Evolutionary conservation across 352 stramenopile species (phyloP), one percentile per base, ranked within the genome.

Genomic region (Globisporangium orthogonon): DNA sequence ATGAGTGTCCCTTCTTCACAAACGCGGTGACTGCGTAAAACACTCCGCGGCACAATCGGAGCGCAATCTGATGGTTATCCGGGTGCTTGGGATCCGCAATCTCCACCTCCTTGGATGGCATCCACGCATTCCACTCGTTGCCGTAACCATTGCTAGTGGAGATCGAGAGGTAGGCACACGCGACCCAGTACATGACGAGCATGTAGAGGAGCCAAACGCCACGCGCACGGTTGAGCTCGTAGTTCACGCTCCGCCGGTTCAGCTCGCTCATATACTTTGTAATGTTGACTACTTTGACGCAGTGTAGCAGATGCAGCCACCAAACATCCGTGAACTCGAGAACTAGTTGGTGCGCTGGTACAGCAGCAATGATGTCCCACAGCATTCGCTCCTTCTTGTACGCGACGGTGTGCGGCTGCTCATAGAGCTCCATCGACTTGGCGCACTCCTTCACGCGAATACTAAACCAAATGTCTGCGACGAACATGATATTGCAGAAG

Each of bases 181-280:
- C 73, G 15, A 58, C 54, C 75, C 75, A 87, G 49, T 84, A 87
- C 46, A 87, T 79, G 28, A 67, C 52, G 3, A 86, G 50, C 23
- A 73, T 33, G 39, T 89, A 89, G 10, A 89, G 54, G 46, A 80
- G 18, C 54, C 63, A 73, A 35, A 85, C 67, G 18, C 66, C 67
- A 29, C 62, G 67, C 50, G 86, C 71, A 28, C 76, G 72, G 18
- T 80, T 76, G 50, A 71, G 49, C 58, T 89, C 74, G 51, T 76
- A 76, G 17, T 63, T 67, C 29, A 87, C 66, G 30, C 69, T 87
- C 7, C 72, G 67, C 1, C 79, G 74, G 50, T 86, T 82, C 3
- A 86, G 39, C 52, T 87, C 79, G 23, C 71, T 64, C 64, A 87
- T 62, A 86, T 87, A 87, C 30, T 53, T 66, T 4, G 70, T 62